Evolutionary conservation across 768 basidiomycete genomes (phyloP), one percentile per base, ranked within the genome.

Genomic region (Epithele typhae): DNA sequence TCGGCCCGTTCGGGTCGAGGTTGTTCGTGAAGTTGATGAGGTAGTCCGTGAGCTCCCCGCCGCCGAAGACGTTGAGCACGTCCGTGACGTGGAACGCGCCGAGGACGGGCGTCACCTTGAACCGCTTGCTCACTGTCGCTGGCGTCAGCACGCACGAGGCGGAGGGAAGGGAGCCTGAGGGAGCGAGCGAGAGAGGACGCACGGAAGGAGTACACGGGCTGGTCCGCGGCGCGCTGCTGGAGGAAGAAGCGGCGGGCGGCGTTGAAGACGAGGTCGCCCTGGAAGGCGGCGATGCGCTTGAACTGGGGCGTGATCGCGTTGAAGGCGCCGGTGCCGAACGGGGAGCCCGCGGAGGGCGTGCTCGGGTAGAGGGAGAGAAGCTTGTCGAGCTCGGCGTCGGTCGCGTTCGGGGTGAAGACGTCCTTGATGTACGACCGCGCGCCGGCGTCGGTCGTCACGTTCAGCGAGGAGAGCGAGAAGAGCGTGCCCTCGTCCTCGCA

Each of bases 401-500:
- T 41, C 2, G 57, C 58, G 2, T 30, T 34, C 9, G 64, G 57
- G 35, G 60, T 40, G 58, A 59, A 63, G 37, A 54, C 59, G 11
- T 11, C 43, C 35, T 25, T n/a, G 36, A 59, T 36, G 33, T 46
- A 58, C 25, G 48, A 30, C 34, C 40, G 48, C 3, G 56, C 19
- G 19, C 52, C 35, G 15, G 46, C 22, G 17, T 57, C 52, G 3
- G 59, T 59, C 66, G 60, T 55, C 34, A 68, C 50, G 42, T 66
- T 67, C 9, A 37, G 27, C 1, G 46, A 55, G 3, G 57, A 45
- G 22, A 67, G 34, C 4, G 64, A 57, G 56, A 68, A 67, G 7
- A 65, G 25, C 2, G 79, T 78, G 5, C 79, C 81, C 55, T 83
- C 81, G 42, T 82, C 81, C 41, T 82, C 78, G 53, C 69, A 71